phyloP scores from a whole-genome alignment of 768 basidiomycete genomes.

The Gymnopilus dilepis region DNA sequence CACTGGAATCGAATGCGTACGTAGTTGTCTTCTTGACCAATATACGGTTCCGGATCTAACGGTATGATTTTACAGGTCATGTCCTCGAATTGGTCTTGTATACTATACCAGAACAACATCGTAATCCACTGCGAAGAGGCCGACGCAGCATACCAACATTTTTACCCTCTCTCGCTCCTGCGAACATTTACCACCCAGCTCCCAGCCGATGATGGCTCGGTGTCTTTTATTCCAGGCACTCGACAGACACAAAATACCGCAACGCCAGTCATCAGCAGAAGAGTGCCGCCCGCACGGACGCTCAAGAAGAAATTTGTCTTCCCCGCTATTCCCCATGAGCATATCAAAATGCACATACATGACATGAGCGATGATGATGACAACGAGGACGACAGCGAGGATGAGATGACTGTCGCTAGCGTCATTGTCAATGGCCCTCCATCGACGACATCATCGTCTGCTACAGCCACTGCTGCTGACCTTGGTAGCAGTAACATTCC shows the following conservation, averaged over 20 bases:
- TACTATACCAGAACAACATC: constrained; percentile 65
- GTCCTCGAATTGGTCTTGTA: constrained; percentile 82
- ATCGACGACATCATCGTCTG: neutral
- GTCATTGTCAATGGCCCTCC: neutral
- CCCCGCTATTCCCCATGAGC: constrained; percentile 31
- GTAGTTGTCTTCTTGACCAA: constrained; percentile 31
- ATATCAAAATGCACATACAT: constrained; percentile 5
- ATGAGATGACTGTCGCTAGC: neutral
- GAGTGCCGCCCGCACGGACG: constrained; percentile 49
- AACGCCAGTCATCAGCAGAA: constrained; percentile 44
- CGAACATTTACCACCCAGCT: constrained; percentile 37
- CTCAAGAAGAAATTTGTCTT: constrained; percentile 60
- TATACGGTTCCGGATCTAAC: neutral
- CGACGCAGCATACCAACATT: constrained; percentile 68
- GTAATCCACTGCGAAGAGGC: constrained; percentile 79
- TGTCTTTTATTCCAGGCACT: too few relatives aligned
- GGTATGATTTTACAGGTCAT: constrained; percentile 44
- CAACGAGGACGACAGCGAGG: neutral
- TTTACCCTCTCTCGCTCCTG: constrained; percentile 61
- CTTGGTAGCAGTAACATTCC: constrained; percentile 4
- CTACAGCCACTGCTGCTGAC: neutral
- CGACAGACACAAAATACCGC: constrained; percentile 11
- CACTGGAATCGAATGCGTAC: constrained; percentile 74
- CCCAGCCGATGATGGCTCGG: constrained; percentile 22
- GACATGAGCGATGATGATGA: constrained; percentile 7